A percentile compares a stretch with the other conserved stretches of the same genome.
Conservation (phyloP, 306 rosid species). For the Citrullus mucosospermus region DNA sequence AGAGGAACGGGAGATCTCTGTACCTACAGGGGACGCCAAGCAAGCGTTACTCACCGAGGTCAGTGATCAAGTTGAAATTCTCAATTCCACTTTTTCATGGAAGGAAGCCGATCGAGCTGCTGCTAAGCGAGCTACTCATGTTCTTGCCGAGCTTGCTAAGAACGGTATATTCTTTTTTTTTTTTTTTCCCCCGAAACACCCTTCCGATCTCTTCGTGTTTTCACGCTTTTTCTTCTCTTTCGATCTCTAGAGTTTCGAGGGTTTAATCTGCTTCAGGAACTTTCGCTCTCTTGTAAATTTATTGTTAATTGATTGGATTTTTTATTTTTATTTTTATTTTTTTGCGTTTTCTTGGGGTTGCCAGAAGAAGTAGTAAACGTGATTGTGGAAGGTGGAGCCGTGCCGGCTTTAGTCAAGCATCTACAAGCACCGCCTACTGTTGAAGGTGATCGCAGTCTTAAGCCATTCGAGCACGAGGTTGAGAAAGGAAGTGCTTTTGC, state of each 20-base stretch:
- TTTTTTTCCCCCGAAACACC: not conserved
- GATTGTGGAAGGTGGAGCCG: constrained; percentile 90
- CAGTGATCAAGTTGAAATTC: constrained; percentile 45
- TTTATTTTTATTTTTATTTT: too few species aligned
- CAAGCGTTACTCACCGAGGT: constrained; percentile 51
- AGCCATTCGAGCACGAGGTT: constrained; percentile 85
- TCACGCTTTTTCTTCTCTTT: not conserved
- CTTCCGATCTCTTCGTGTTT: constrained; percentile 24
- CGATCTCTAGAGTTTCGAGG: constrained; percentile 5
- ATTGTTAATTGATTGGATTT: not conserved
- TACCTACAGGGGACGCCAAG: constrained; percentile 53
- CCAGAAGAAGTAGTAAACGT: constrained; percentile 89
- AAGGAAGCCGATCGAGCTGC: constrained; percentile 73
- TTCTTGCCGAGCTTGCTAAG: constrained; percentile 94
- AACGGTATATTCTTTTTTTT: constrained; percentile 33
- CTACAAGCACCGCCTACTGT: constrained; percentile 59
- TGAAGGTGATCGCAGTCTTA: constrained; percentile 34
- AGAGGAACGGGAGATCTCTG: constrained; percentile 53
- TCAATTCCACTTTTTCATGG: constrained; percentile 68
- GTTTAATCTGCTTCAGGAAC: not conserved
- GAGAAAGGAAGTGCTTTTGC: constrained; percentile 99
- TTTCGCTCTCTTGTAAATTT: not conserved
- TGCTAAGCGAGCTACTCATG: constrained; percentile 92
- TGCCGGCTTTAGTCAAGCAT: constrained; percentile 82
- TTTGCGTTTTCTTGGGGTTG: constrained; percentile 12